Percentiles rank a stretch among this genome's conserved stretches.
Conservation (phyloP, 805 yeast genomes). For the Nakazawaea anatomiae region DNA sequence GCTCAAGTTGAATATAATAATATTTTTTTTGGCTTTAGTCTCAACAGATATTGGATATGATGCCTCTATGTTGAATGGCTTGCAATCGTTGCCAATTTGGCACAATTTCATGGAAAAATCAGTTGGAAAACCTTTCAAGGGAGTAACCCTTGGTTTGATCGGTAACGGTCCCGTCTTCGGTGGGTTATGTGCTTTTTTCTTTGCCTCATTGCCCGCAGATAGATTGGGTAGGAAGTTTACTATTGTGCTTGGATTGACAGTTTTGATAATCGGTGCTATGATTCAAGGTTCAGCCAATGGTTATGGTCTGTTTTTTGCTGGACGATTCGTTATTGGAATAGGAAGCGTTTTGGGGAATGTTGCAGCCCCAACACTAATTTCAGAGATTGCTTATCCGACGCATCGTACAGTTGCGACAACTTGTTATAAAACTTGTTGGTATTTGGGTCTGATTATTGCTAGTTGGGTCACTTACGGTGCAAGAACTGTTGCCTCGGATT, state of each 20-base stretch:
- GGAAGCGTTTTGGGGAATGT: slow-evolving; percentile 34
- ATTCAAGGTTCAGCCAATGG: slow-evolving; percentile 16
- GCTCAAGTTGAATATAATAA: slow-evolving; percentile 24
- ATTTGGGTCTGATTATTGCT: slow-evolving; percentile 47
- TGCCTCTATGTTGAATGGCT: slow-evolving; percentile 44
- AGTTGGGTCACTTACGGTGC: slow-evolving; percentile 49
- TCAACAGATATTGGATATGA: slow-evolving; percentile 45
- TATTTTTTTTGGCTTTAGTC: slow-evolving; percentile 35
- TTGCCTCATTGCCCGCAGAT: slow-evolving; percentile 27
- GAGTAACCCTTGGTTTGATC: slow-evolving; percentile 34
- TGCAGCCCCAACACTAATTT: slow-evolving; percentile 37
- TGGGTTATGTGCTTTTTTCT: slow-evolving; percentile 22
- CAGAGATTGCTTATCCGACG: slow-evolving; percentile 39
- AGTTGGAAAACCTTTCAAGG: slow-evolving; percentile 31
- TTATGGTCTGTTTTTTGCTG: slow-evolving; percentile 25
- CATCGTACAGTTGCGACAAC: slow-evolving; percentile 32
- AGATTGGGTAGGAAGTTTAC: slow-evolving; percentile 32
- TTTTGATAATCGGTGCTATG: slow-evolving; percentile 6
- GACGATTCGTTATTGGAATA: slow-evolving; percentile 38
- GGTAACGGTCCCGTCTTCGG: slow-evolving; percentile 38
- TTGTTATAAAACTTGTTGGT: slow-evolving; percentile 44
- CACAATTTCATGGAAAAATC: slow-evolving; percentile 30
- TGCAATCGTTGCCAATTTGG: slow-evolving; percentile 40
- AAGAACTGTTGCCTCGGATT: slow-evolving; percentile 1
- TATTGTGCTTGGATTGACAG: slow-evolving; percentile 2